phyloP scores from a whole-genome alignment of 345 rosid genomes.

The Dipteronia dyeriana region DNA sequence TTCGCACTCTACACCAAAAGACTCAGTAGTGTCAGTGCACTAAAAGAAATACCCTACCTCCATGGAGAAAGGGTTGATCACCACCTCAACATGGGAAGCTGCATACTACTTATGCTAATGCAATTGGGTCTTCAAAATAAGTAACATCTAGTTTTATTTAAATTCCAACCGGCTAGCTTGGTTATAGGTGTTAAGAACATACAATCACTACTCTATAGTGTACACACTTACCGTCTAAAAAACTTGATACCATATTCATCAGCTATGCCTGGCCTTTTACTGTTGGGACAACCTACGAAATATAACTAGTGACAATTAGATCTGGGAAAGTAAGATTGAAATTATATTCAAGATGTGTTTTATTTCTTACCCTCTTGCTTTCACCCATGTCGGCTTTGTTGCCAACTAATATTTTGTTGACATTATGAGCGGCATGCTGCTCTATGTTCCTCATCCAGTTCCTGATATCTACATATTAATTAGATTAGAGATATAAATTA shows the following conservation, averaged over 20 bases:
- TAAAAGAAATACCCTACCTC: neutral
- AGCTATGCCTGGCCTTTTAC: slow-evolving; percentile 57
- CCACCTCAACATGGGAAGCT: neutral
- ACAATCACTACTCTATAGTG: neutral
- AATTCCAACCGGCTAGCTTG: neutral
- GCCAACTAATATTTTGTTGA: slow-evolving; percentile 63
- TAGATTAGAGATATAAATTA: slow-evolving; percentile 8
- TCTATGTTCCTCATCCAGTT: slow-evolving; percentile 72
- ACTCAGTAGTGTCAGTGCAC: neutral
- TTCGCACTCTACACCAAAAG: slow-evolving; percentile 50
- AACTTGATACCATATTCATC: slow-evolving; percentile 66
- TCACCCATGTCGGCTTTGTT: slow-evolving; percentile 79
- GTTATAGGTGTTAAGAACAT: neutral
- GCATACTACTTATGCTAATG: neutral
- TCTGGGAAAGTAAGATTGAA: slow-evolving; percentile 3
- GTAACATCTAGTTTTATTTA: neutral
- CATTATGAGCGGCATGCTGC: slow-evolving; percentile 65
- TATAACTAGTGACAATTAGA: neutral
- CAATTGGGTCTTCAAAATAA: neutral
- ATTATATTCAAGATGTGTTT: neutral
- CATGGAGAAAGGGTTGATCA: neutral
- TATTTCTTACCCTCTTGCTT: slow-evolving; percentile 57
- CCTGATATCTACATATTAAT: slow-evolving; percentile 47
- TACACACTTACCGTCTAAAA: slow-evolving; percentile 49
- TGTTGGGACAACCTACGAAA: slow-evolving; percentile 50